These are phyloP conservation scores for Phylloporus rhodoxanthus DNA, from an alignment of 768 basidiomycete genomes.

Conservation along the genomic window DNA sequence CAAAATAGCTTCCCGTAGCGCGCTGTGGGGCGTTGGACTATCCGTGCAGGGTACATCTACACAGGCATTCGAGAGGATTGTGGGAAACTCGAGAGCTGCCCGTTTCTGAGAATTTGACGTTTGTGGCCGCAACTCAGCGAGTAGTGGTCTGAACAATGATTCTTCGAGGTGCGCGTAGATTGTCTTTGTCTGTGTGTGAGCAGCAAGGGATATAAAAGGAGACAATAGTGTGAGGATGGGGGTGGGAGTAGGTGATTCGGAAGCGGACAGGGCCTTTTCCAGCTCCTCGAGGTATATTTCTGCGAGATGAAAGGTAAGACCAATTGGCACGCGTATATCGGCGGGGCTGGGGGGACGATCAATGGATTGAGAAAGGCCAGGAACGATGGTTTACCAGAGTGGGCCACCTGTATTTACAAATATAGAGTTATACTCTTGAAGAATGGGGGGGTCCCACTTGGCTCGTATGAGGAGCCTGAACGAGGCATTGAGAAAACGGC, in stretches of 20 bases:
- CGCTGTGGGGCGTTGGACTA: conserved; percentile 29
- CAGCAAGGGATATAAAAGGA: conserved; percentile 71
- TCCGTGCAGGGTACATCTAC: conserved; percentile 37
- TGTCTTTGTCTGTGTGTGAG: conserved; percentile 55
- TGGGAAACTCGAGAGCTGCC: conserved; percentile 35
- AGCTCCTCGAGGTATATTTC: conserved; percentile 92
- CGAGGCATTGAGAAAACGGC: conserved; percentile 79
- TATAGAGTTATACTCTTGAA: conserved; percentile 63
- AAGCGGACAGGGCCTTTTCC: conserved; percentile 50
- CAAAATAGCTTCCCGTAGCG: conserved; percentile 53
- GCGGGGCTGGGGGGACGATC: conserved; percentile 42
- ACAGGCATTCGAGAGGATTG: conserved; percentile 50
- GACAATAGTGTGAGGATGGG: conserved; percentile 51
- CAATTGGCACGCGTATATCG: conserved; percentile 67
- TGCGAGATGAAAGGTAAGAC: conserved; percentile 78
- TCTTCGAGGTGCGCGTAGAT: conserved; percentile 72
- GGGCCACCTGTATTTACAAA: conserved; percentile 68
- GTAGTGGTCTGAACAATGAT: conserved; percentile 63
- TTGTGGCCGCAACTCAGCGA: conserved; percentile 44
- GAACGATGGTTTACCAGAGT: conserved; percentile 53
- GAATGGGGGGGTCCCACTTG: conserved; percentile 56
- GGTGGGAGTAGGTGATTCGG: conserved; percentile 31
- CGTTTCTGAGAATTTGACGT: conserved; percentile 44
- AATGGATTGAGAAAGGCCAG: background rate
- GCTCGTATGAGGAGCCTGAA: conserved; percentile 71